Base-by-base conservation (phyloP, 2,329 filamentous ascomycete species). In the Cytospora chrysosperma region DNA sequence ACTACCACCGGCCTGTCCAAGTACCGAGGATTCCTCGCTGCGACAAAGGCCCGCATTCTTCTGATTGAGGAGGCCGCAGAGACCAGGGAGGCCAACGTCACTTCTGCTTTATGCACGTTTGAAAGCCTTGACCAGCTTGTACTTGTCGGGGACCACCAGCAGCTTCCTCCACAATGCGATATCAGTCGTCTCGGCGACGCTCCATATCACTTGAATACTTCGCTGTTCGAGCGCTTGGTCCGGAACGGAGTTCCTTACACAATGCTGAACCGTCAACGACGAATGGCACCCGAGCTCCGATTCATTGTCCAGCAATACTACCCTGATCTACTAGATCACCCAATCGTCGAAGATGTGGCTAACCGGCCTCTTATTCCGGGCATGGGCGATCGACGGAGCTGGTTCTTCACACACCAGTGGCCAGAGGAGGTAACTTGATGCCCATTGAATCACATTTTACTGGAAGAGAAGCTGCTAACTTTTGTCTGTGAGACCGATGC, bases 1-100 rank as follows among this genome's bases (percentile, higher is more conserved):
- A 96, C 92, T 0, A 93, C 90, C 0, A 96, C 92, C 0, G 91
- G 92, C 1, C 72, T 96, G 10, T 88, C 88, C 74, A 96, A 96
- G 69, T 94, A 95, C 66, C 86, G 91, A 4, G 85, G 83, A 1
- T 78, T 94, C 2, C 78, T 96, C 26, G 80, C 87, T 0, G 84
- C 85, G 2, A 72, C 94, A 5, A 79, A 83, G 30, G 90, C 92
- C 0, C 85, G 80, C 27, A 80, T 91, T 4, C 80, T 94, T 17
- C 76, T 96, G 43, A 87, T 96, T 56, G 90, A 95, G 77, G 89
- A 95, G 76, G 89, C 90, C 0, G 92, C 91, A 0, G 91, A 96
- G 72, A 90, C 88, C 0, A 82, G 88, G 7, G 89, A 91, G 71
- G 85, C 85, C 8, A 84, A 82, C 56, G 81, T 86, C 43, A 74